Percentiles rank a stretch among this genome's conserved stretches.
phyloP scores from a whole-genome alignment of 345 rosid genomes.

The Gossypium mustelinum region DNA sequence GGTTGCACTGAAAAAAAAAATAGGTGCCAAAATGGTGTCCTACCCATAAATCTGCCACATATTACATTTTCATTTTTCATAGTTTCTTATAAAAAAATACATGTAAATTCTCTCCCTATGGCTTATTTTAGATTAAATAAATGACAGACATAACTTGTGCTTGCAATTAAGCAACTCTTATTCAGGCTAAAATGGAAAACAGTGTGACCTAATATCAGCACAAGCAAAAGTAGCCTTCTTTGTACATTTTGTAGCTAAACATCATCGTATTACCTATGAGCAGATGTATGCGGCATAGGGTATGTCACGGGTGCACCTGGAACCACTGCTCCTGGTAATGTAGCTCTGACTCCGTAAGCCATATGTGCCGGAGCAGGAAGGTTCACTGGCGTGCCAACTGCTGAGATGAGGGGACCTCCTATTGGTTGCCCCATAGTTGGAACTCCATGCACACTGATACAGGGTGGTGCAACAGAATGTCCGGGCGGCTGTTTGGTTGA shows the following conservation, averaged over 20 bases:
- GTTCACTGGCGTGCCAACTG: conserved; percentile 91
- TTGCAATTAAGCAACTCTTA: conserved; percentile 36
- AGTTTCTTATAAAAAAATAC: conserved; percentile 38
- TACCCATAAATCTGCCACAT: conserved; percentile 28
- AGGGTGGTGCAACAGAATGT: conserved; percentile 38
- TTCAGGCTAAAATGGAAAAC: conserved; percentile 28
- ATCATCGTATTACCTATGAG: conserved; percentile 56
- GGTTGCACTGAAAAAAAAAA: neutral
- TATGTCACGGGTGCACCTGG: conserved; percentile 78
- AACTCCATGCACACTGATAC: conserved; percentile 52
- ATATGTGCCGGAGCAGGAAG: conserved; percentile 68
- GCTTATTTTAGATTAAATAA: conserved; percentile 37
- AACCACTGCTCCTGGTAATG: conserved; percentile 62
- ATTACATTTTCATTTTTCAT: conserved; percentile 22
- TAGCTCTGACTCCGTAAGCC: conserved; percentile 71
- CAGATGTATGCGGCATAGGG: conserved; percentile 64
- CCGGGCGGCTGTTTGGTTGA: conserved; percentile 54
- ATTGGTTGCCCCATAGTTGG: conserved; percentile 81
- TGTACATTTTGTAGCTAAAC: conserved; percentile 40
- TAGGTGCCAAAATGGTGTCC: conserved; percentile 20
- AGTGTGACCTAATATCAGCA: conserved; percentile 17
- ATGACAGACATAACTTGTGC: conserved; percentile 25
- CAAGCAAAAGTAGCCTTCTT: conserved; percentile 30
- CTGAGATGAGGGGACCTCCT: conserved; percentile 72
- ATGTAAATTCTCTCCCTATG: conserved; percentile 27